These are phyloP conservation scores for Diospyros kaki DNA, from an alignment of 148 eudicot species.

Conservation along the genomic window DNA sequence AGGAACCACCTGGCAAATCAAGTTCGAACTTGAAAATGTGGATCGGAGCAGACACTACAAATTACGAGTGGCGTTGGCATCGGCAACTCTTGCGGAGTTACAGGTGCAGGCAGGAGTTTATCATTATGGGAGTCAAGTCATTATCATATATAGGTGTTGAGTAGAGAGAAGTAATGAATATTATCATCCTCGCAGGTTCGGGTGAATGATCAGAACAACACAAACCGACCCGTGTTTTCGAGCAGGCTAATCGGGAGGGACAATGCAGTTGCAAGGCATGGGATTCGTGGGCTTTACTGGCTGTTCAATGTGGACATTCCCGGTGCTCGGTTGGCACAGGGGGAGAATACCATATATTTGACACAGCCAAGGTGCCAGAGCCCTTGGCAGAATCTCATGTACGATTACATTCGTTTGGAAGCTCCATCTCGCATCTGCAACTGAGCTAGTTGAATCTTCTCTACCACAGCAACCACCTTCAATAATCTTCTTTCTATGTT, in stretches of 20 bases:
- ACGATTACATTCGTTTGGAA: conserved; percentile 70
- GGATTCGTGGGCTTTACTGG: conserved; percentile 63
- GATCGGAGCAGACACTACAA: conserved; percentile 46
- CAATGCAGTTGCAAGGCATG: conserved; percentile 60
- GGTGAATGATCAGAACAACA: conserved; percentile 38
- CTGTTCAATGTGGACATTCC: conserved; percentile 43
- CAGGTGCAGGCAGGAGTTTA: conserved; percentile 32
- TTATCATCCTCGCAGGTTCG: conserved; percentile 35
- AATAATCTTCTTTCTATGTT: too few relatives aligned
- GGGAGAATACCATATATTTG: conserved; percentile 43
- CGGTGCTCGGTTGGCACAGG: conserved; percentile 30
- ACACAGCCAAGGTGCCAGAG: conserved; percentile 51
- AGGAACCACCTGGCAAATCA: conserved; percentile 92
- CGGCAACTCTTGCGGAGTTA: conserved; percentile 70
- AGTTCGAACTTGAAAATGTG: conserved; percentile 60
- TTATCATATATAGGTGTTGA: too few relatives aligned
- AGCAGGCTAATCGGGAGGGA: conserved; percentile 54
- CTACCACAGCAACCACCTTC: too few relatives aligned
- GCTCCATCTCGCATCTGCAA: not conserved
- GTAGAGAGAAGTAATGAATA: too few relatives aligned
- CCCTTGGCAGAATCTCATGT: conserved; percentile 62
- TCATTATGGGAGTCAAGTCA: not conserved
- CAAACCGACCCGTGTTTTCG: conserved; percentile 48
- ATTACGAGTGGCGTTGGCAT: conserved; percentile 72
- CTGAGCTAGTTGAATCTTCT: too few relatives aligned